These are phyloP conservation scores for Geotrichum restrictum DNA, from an alignment of 1,139 yeast genomes.

Conservation along the genomic window DNA sequence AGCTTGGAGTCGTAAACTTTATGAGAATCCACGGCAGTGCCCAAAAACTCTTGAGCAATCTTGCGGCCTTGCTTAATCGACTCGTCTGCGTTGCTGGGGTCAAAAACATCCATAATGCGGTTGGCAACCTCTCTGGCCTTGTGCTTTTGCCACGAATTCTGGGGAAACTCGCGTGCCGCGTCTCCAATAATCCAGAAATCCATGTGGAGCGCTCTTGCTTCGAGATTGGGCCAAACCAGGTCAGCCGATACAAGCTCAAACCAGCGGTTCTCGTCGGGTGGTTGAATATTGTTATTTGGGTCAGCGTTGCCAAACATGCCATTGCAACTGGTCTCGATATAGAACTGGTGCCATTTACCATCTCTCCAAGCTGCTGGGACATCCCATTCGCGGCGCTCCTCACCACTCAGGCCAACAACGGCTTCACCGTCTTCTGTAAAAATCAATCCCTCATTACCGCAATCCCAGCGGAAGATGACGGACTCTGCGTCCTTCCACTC, in stretches of 20 bases:
- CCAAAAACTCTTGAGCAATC: slow-evolving; percentile 62
- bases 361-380: slow-evolving; percentile 57
- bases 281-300: slow-evolving; percentile 55
- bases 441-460: slow-evolving; percentile 78
- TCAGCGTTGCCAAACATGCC: slow-evolving; percentile 86
- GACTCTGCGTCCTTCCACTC: slow-evolving; percentile 41
- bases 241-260: slow-evolving; percentile 69
- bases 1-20: slow-evolving; percentile 49
- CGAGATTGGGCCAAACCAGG: slow-evolving; percentile 72
- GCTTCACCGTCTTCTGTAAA: slow-evolving; percentile 66
- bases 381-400: slow-evolving; percentile 73
- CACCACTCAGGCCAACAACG: slow-evolving; percentile 81
- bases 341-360: slow-evolving; percentile 51
- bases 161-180: slow-evolving; percentile 81
- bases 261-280: slow-evolving; percentile 64
- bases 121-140: slow-evolving; percentile 76
- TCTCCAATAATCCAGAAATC: slow-evolving; percentile 90
- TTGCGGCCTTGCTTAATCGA: slow-evolving; percentile 60
- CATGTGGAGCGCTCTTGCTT: slow-evolving; percentile 69
- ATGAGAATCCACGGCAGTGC: slow-evolving; percentile 58
- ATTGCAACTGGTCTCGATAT: slow-evolving; percentile 87
- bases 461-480: slow-evolving; percentile 78
- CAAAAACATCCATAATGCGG: slow-evolving; percentile 77
- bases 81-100: slow-evolving; percentile 46
- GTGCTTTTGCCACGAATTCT: slow-evolving; percentile 74